Conservation (phyloP, 805 yeast species). For the Lipomyces yamanashiensis region DNA sequence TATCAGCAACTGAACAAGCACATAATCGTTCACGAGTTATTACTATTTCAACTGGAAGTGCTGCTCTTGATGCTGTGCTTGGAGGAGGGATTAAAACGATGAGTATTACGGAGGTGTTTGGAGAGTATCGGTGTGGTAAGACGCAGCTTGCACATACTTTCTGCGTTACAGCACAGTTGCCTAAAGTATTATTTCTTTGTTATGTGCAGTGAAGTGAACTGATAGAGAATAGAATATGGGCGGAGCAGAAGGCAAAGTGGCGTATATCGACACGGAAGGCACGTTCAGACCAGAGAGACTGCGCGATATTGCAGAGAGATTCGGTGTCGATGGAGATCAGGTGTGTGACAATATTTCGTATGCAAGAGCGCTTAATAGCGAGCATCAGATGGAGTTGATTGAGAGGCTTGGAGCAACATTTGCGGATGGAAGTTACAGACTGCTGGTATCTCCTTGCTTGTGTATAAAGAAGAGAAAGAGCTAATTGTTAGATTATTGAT, state of each 20-base stretch:
- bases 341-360: slow-evolving; percentile 65
- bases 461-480: background rate
- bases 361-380: slow-evolving; percentile 77
- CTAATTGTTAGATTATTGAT: slow-evolving; percentile 53
- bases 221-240: slow-evolving; percentile 52
- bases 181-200: slow-evolving; percentile 15
- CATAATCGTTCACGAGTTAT: slow-evolving; percentile 66
- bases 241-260: slow-evolving; percentile 81
- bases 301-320: slow-evolving; percentile 67
- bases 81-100: slow-evolving; percentile 82
- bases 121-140: slow-evolving; percentile 80
- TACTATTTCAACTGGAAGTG: slow-evolving; percentile 71
- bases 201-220: background rate
- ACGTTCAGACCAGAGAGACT: slow-evolving; percentile 77
- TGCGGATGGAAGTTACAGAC: slow-evolving; percentile 66
- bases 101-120: slow-evolving; percentile 78
- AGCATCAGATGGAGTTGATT: slow-evolving; percentile 75
- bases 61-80: slow-evolving; percentile 65
- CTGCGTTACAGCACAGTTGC: slow-evolving; percentile 76
- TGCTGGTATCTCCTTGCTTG: slow-evolving; percentile 51
- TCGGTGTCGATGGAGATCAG: slow-evolving; percentile 69
- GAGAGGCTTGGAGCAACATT: slow-evolving; percentile 69
- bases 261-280: slow-evolving; percentile 80
- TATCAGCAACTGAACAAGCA: slow-evolving; percentile 73
- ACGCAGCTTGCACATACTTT: slow-evolving; percentile 81